A percentile compares a stretch with the other conserved stretches of the same genome.
phyloP scores from a whole-genome alignment of 179 eudicot species.

The Corrigiola litoralis region DNA sequence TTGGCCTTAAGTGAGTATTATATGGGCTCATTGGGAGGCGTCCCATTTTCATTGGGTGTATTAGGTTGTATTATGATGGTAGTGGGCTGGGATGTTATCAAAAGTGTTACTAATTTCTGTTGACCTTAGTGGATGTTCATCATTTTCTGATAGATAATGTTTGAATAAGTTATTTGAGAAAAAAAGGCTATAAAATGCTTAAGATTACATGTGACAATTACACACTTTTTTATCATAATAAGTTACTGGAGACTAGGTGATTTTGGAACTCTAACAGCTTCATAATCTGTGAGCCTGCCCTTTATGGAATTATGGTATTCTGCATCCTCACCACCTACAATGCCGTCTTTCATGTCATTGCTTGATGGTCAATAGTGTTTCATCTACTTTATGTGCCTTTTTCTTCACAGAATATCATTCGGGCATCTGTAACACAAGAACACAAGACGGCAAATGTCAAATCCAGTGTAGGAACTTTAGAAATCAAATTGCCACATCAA shows the following conservation, averaged over 20 bases:
- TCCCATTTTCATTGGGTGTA: background rate
- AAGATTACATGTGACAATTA: background rate
- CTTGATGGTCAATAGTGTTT: background rate
- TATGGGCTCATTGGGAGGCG: too few species aligned
- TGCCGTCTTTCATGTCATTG: background rate
- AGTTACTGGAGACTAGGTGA: too few species aligned
- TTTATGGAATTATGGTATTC: too few species aligned
- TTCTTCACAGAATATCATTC: constrained; percentile 65
- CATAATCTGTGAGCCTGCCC: too few species aligned
- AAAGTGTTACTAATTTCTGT: too few species aligned
- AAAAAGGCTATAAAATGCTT: background rate
- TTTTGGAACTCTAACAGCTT: too few species aligned
- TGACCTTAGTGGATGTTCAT: background rate
- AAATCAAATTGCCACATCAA: constrained; percentile 69
- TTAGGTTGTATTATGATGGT: too few species aligned
- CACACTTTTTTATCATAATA: too few species aligned
- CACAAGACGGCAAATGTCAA: constrained; percentile 38
- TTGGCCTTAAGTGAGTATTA: too few species aligned
- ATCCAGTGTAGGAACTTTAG: constrained; percentile 43
- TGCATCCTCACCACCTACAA: background rate
- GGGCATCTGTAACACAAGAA: constrained; percentile 87
- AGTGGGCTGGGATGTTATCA: too few species aligned
- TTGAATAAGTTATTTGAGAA: background rate
- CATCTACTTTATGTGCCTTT: background rate
- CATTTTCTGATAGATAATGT: background rate